These are phyloP conservation scores for Dictyostelium firmibasis DNA, from an alignment of 78 protist genomes.

Conservation along the genomic window DNA sequence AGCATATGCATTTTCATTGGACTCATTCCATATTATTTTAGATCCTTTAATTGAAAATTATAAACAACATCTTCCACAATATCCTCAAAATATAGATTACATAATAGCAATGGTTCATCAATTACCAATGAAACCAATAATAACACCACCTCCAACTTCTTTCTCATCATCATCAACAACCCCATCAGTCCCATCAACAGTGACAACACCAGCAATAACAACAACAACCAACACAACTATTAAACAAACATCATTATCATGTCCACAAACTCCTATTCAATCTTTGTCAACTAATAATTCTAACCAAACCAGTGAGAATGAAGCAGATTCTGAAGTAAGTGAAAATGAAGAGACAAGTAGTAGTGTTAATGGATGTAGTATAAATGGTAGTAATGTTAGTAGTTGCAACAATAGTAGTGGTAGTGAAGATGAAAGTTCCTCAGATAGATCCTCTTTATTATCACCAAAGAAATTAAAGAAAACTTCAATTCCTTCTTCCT, in stretches of 20 bases:
- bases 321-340: not conserved
- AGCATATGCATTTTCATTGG: conserved; percentile 74
- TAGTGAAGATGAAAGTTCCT: not conserved
- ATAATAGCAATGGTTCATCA: not conserved
- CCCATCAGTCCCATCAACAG: not conserved
- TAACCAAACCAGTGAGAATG: not conserved
- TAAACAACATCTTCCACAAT: conserved; percentile 10
- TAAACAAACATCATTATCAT: not conserved
- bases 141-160: not conserved
- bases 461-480: not conserved
- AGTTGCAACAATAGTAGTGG: not conserved
- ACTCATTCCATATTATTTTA: conserved; percentile 69
- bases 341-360: not conserved
- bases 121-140: not conserved
- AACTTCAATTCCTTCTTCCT: not conserved
- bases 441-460: not conserved
- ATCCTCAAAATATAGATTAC: conserved; percentile 11
- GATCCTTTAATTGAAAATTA: conserved; percentile 64
- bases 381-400: not conserved
- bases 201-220: not conserved
- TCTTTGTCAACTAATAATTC: not conserved
- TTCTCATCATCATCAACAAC: conserved; percentile 12
- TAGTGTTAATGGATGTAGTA: not conserved
- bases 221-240: not conserved
- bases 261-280: not conserved